Evolutionary conservation across 768 basidiomycete genomes (phyloP), one percentile per base, ranked within the genome.

Genomic region (Calocera viscosa): DNA sequence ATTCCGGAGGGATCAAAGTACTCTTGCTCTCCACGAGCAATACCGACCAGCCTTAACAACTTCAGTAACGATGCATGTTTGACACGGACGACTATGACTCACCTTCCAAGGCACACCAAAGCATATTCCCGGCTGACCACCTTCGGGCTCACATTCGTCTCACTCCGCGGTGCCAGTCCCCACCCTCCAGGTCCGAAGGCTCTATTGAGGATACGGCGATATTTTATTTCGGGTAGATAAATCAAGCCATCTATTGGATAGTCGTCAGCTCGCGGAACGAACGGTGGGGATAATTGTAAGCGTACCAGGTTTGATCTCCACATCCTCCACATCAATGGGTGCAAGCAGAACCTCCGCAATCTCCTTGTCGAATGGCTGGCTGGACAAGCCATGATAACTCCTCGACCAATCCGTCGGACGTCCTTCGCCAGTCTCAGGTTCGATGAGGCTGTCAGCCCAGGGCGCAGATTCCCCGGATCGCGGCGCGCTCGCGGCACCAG

Each of bases 211-310:
- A 91, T 86, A 26, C 95, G 84, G 19, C 95, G 84, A 73, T 97
- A 98, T 74, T 96, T 95, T 72, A 97, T 98, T 77, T 97, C 95
- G 22, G 95, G 95, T 7, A 98, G 85, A 77, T 97, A 98, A 12
- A 96, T 78, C 43, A 98, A 80, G 2, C 95, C 95, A 71, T 97
- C 95, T 95, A 69, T 10, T 67, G 8, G 24, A 11, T 38, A 14
- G 47, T 38, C 66, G 22, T 68, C 19, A 24, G 63, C 66, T 1
- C 28, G 43, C 19, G 38, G 0, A 64, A 33, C 11, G 19, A 22
- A 1, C 33, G 7, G 63, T 41, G 24, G 22, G 28, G 22, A 64
- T 12, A 41, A 35, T 19, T 64, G 65, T 35, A 14, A 19, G 40
- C 85, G 64, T 53, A 89, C 94, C 94, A 66, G 95, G 95, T 74